phyloP scores from a whole-genome alignment of 768 basidiomycete genomes.

The Dictyophora rubrovolvata region DNA sequence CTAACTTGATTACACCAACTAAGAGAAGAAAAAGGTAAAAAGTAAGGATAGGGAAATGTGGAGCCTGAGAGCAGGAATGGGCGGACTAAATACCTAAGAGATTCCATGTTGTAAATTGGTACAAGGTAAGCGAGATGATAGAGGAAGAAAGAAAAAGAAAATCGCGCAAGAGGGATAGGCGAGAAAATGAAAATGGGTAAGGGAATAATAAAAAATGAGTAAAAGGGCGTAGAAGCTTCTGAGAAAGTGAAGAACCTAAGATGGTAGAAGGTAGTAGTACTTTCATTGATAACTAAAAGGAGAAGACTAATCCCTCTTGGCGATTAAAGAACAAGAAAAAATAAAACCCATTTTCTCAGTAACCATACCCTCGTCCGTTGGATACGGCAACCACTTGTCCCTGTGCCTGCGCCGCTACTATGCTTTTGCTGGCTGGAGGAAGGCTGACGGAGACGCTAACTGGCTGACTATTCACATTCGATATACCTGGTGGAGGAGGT shows the following conservation, averaged over 20 bases:
- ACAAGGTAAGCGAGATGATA: not conserved
- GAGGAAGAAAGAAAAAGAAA: not conserved
- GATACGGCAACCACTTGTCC: not conserved
- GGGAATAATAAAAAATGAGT: not conserved
- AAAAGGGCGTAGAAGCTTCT: not conserved
- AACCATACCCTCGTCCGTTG: conserved; percentile 30
- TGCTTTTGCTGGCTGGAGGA: conserved; percentile 24
- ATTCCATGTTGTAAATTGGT: not conserved
- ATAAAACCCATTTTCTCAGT: conserved; percentile 16
- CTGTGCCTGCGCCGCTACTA: conserved; percentile 19
- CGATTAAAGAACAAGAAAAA: not conserved
- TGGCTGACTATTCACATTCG: conserved; percentile 25
- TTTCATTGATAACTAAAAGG: not conserved
- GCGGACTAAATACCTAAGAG: not conserved
- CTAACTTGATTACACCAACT: not conserved
- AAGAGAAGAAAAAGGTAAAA: not conserved
- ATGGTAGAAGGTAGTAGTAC: not conserved
- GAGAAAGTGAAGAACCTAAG: not conserved
- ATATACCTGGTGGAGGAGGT: conserved; percentile 17
- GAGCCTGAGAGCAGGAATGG: not conserved
- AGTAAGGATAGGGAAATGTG: not conserved
- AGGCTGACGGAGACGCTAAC: conserved; percentile 35
- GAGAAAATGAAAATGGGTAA: not conserved
- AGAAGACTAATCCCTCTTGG: not conserved
- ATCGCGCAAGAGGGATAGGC: not conserved